Base-by-base conservation (phyloP, 2,329 filamentous ascomycete species). In the Thielaviopsis musarum region DNA sequence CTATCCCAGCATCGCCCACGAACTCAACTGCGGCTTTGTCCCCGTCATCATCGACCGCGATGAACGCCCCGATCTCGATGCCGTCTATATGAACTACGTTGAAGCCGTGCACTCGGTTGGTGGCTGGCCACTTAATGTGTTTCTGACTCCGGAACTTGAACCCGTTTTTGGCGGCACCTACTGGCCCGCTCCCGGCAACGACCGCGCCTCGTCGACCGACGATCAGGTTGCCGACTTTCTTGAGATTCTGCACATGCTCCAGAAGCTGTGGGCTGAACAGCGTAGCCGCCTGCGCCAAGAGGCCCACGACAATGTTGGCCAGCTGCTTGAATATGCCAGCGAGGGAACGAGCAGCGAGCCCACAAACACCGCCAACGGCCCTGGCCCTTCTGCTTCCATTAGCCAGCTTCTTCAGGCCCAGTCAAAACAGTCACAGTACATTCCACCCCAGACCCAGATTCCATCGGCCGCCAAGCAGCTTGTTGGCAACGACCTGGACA, bases 51-150 rank as follows among this genome's bases (percentile, higher is more conserved):
- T 97, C 67, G 93, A 98, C 71, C 83, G 91, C 62, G 93, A 98
- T 71, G 89, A 95, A 71, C 83, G 91, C 26, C 91, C 91, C 9
- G 91, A 97, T 68, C 83, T 97, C 64, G 93, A 98, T 68, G 84
- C 87, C 63, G 91, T 97, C 64, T 97, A 97, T 70, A 96, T 96
- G 89, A 95, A 95, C 73, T 98, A 95, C 70, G 85, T 95, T 49
- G 90, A 96, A 69, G 91, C 91, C 1, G 91, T 93, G 12, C 95
- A 87, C 61, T 90, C 87, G 21, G 85, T 82, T 1, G 91, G 90
- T 10, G 93, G 93, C 48, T 97, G 93, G 91, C 93, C 93, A 0
- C 74, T 97, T 62, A 97, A 96, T 67, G 84, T 95, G n/a, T 97
- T 98, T 69, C 78, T 97, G 30, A 98, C 93, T 0, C 90, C 93